Evolutionary conservation across 2,329 filamentous ascomycete species (phyloP), one percentile per base, ranked within the genome.

Genomic region (Pestalotiopsis sp.): DNA sequence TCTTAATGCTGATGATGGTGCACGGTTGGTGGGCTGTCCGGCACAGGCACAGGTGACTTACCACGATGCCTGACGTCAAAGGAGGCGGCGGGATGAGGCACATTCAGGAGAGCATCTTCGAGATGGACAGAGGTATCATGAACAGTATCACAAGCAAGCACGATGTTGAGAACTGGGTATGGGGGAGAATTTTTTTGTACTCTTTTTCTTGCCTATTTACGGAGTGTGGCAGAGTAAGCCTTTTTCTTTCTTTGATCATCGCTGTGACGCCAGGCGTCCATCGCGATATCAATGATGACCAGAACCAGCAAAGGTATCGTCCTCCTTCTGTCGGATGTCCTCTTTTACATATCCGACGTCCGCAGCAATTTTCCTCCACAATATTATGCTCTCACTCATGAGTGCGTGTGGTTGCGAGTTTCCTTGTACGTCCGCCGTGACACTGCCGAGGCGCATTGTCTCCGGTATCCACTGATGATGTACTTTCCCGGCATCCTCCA

Each of bases 121-220:
- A 49, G 13, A n/a, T 52, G 11, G 45, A 17, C 17, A n/a, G 45
- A n/a, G 45, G 20, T 7, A n/a, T 52, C 17, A n/a, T 52, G 45
- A 17, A n/a, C 9, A n/a, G 14, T 49, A 49, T 49, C 41, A 49
- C 41, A 52, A 23, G 20, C 20, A 20, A 7, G 20, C 20, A 20
- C 45, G 4, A 49, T n/a, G 20, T n/a, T 52, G 57, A 31, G 57
- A 31, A 9, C 9, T 59, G 4, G 57, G 13, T 27, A 27, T 36
- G 57, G 23, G 57, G 20, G n/a, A 13, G 23, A 9, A 59, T 36
- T 59, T 36, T 59, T 59, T 59, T 59, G 23, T 31, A 59, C 27
- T 59, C 57, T 59, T 59, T 59, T 59, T 58, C 27, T 59, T 27
- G 63, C 67, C 67, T 69, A 69, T 69, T 66, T 69, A 64, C 67